Conservation (phyloP, 2,329 filamentous ascomycete genomes). For the Graphilbum fragrans region DNA sequence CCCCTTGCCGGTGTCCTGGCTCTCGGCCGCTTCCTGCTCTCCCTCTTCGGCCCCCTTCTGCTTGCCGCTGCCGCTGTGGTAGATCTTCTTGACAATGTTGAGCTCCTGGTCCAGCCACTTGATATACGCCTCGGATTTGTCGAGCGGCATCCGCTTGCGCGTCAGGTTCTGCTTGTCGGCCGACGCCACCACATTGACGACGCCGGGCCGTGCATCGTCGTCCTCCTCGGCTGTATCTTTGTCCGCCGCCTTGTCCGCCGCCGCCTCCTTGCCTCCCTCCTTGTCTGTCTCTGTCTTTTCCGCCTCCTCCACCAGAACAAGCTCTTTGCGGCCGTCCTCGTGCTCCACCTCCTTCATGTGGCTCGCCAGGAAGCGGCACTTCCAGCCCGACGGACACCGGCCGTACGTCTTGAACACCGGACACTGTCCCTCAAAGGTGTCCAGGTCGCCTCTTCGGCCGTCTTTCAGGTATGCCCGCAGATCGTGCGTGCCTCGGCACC, state of each 20-base stretch:
- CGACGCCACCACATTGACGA: constrained; percentile 63
- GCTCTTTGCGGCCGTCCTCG: constrained; percentile 71
- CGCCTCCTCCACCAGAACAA: constrained; percentile 50
- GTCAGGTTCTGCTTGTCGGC: constrained; percentile 63
- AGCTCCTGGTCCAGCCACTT: constrained; percentile 64
- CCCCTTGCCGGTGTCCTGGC: constrained; percentile 16
- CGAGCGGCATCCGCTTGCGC: constrained; percentile 57
- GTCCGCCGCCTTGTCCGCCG: neutral
- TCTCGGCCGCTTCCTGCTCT: neutral
- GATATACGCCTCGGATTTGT: constrained; percentile 63
- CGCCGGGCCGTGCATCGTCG: constrained; percentile 45
- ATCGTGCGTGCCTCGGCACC: constrained; percentile 74
- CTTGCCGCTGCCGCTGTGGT: constrained; percentile 22
- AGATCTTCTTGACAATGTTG: constrained; percentile 32
- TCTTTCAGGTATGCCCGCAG: constrained; percentile 74
- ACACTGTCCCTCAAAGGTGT: constrained; percentile 65
- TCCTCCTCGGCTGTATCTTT: constrained; percentile 17
- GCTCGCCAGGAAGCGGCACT: constrained; percentile 79
- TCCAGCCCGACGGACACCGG: constrained; percentile 77
- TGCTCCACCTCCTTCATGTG: constrained; percentile 73
- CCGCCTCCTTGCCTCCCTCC: constrained; percentile 17
- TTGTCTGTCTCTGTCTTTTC: constrained; percentile 14
- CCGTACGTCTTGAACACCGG: constrained; percentile 70
- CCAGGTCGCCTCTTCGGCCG: constrained; percentile 69
- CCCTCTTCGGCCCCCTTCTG: constrained; percentile 8